A percentile compares a stretch with the other conserved stretches of the same genome.
These are phyloP conservation scores for Ploettnerulaceae sp. DNA, from an alignment of 2,329 filamentous ascomycete genomes.

Conservation along the genomic window DNA sequence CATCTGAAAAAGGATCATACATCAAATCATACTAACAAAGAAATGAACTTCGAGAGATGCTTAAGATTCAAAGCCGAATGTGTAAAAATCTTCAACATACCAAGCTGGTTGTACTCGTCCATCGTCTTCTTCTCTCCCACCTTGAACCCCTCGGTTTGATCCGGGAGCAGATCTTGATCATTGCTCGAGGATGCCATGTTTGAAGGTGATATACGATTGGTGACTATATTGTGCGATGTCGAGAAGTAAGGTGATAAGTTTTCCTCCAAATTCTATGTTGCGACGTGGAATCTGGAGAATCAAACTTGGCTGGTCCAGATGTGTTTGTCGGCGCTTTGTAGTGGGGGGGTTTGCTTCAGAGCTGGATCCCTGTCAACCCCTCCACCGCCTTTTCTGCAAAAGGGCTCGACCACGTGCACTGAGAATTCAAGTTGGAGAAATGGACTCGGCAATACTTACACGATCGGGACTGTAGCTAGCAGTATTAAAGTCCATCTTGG, in stretches of 20 bases:
- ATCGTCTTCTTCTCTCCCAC: conserved; percentile 98
- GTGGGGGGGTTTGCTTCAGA: conserved; percentile 13
- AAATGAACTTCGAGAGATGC: not conserved
- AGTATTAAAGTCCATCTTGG: too few relatives aligned
- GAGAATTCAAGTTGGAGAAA: not conserved
- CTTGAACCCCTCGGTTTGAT: conserved; percentile 94
- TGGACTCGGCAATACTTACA: too few relatives aligned
- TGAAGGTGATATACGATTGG: conserved; percentile 1
- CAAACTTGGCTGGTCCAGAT: not conserved
- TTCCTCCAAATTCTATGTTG: not conserved
- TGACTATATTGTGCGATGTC: not conserved
- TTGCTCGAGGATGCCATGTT: conserved; percentile 43
- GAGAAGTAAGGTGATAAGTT: not conserved
- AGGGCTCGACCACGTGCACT: conserved; percentile 14
- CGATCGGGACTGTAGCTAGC: too few relatives aligned
- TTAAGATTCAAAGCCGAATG: not conserved
- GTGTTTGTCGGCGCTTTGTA: conserved; percentile 7
- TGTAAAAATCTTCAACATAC: conserved; percentile 46
- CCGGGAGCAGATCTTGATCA: conserved; percentile 78
- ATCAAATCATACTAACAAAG: not conserved
- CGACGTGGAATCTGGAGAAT: conserved; percentile 1
- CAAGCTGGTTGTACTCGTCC: conserved; percentile 89
- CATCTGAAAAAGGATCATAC: not conserved
- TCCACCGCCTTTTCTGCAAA: not conserved
- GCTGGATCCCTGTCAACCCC: conserved; percentile 1